Evolutionary conservation across 2,329 filamentous ascomycete genomes (phyloP).

Genomic region (Fusarium nematophilum): DNA sequence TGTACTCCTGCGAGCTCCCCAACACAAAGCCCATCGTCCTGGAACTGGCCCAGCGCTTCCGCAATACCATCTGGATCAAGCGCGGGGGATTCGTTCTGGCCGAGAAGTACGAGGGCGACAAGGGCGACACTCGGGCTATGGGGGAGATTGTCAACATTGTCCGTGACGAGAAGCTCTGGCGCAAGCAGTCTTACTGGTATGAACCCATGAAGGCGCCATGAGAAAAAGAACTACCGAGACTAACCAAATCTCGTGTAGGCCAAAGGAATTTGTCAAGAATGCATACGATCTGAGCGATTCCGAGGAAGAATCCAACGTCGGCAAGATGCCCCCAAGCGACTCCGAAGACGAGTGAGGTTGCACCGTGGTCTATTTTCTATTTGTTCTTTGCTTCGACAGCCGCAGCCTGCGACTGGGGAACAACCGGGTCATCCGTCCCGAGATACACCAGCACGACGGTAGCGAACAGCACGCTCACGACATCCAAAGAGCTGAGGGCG

Average conservation of each 20-base stretch:
- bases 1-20: slow-evolving; percentile 83
- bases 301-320: slow-evolving; percentile 82
- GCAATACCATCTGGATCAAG: slow-evolving; percentile 94
- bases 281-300: slow-evolving; percentile 72
- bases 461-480: slow-evolving; percentile 76
- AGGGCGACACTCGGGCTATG: slow-evolving; percentile 79
- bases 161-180: slow-evolving; percentile 90
- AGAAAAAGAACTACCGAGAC: slow-evolving; percentile 32
- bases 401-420: slow-evolving; percentile 26
- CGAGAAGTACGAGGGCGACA: slow-evolving; percentile 72
- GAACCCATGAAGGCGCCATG: not conserved
- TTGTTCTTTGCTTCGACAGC: slow-evolving; percentile 46
- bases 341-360: slow-evolving; percentile 68
- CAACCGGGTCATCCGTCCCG: slow-evolving; percentile 60
- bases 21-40: slow-evolving; percentile 74
- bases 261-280: slow-evolving; percentile 79
- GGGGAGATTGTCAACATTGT: slow-evolving; percentile 96
- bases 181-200: slow-evolving; percentile 90
- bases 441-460: slow-evolving; percentile 74
- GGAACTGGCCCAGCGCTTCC: slow-evolving; percentile 86
- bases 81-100: slow-evolving; percentile 88
- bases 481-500: slow-evolving; percentile 64
- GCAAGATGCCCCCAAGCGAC: slow-evolving; percentile 86
- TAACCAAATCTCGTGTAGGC: slow-evolving; percentile 63
- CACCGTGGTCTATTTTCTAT: slow-evolving; percentile 33